Conservation (phyloP, 1,284 basidiomycete genomes). For the Clitocybe nebularis region DNA sequence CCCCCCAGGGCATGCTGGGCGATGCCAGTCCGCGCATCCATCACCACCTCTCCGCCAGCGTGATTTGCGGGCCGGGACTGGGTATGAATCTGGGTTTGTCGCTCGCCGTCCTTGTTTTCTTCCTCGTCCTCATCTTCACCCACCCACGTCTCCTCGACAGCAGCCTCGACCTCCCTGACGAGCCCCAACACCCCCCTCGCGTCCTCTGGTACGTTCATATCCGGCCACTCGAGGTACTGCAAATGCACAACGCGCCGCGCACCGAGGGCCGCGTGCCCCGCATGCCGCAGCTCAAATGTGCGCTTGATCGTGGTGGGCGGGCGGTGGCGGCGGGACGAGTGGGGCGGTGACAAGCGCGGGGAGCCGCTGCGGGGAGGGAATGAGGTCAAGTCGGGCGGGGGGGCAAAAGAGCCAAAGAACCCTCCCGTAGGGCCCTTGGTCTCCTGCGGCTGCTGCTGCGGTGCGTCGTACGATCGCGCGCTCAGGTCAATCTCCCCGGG, state of each 20-base stretch:
- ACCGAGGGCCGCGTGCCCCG: slow-evolving; percentile 50
- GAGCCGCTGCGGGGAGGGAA: not conserved
- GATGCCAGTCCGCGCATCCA: slow-evolving; percentile 49
- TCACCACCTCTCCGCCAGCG: slow-evolving; percentile 11
- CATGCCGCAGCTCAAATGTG: slow-evolving; percentile 66
- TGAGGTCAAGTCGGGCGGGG: not conserved
- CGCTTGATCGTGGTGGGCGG: slow-evolving; percentile 50
- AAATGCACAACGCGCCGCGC: slow-evolving; percentile 71
- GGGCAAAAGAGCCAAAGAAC: not conserved
- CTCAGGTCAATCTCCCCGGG: slow-evolving; percentile 12
- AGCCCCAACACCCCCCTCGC: slow-evolving; percentile 71
- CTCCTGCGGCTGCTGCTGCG: too few relatives aligned
- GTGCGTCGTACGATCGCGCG: not conserved
- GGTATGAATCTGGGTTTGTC: not conserved
- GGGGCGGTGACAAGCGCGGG: not conserved
- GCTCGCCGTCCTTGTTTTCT: not conserved
- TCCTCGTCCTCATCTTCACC: slow-evolving; percentile 6
- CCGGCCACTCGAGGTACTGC: slow-evolving; percentile 91
- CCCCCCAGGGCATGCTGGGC: slow-evolving; percentile 42
- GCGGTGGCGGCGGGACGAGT: not conserved
- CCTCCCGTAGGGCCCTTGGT: not conserved
- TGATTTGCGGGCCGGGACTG: too few relatives aligned
- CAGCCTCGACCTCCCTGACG: slow-evolving; percentile 59
- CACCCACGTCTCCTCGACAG: slow-evolving; percentile 36
- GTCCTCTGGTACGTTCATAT: slow-evolving; percentile 88